phyloP scores from a whole-genome alignment of 441 rosid species.

The Hypseocharis bilobata region DNA sequence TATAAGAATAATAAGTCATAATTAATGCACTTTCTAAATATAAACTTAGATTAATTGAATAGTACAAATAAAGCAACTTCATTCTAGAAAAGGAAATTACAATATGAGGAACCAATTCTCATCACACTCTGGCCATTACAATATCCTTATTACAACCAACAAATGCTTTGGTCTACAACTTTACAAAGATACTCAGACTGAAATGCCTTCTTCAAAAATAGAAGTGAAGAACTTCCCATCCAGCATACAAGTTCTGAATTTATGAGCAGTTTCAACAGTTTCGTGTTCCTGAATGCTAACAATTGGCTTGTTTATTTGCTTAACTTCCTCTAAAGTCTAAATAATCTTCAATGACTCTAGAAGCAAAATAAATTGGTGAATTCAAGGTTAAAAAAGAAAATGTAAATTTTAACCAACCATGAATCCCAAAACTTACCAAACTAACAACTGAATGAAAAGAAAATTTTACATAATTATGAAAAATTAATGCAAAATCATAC shows the following conservation, averaged over 20 bases:
- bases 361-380: neutral
- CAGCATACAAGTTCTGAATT: neutral
- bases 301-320: neutral
- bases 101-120: neutral
- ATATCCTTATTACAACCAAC: neutral
- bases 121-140: neutral
- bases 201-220: neutral
- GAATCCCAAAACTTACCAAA: neutral
- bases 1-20: neutral
- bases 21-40: neutral
- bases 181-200: no score
- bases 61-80: neutral
- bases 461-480: neutral
- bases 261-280: no score
- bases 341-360: neutral
- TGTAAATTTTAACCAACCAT: neutral
- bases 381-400: neutral
- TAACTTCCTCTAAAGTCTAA: neutral
- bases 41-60: neutral
- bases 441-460: neutral
- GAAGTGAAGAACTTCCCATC: neutral
- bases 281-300: neutral
- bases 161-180: no score
- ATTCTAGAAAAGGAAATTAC: neutral
- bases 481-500: neutral